These are phyloP conservation scores for Trametes meyenii DNA, from an alignment of 768 basidiomycete genomes.

Conservation along the genomic window DNA sequence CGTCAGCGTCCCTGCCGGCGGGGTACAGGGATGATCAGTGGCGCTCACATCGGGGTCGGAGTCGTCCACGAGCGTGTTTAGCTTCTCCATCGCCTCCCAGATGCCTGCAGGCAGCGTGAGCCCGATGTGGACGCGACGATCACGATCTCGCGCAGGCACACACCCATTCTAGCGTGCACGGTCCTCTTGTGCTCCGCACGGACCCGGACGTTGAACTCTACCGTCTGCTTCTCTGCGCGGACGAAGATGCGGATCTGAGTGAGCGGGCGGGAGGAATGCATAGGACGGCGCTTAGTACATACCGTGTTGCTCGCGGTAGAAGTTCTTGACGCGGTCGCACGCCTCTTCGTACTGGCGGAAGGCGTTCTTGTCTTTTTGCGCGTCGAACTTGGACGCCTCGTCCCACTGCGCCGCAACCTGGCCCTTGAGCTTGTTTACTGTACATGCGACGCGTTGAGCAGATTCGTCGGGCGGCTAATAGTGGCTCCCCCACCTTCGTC, in stretches of 20 bases:
- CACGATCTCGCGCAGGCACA: slow-evolving; percentile 8
- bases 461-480: background rate
- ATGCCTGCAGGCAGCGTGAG: slow-evolving; percentile 38
- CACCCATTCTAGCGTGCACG: slow-evolving; percentile 72
- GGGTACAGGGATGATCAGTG: background rate
- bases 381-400: slow-evolving; percentile 58
- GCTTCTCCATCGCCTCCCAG: slow-evolving; percentile 86
- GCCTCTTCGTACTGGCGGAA: slow-evolving; percentile 78
- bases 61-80: slow-evolving; percentile 87
- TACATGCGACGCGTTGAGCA: background rate
- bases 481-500: slow-evolving; percentile 44
- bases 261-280: background rate
- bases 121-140: background rate
- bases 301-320: slow-evolving; percentile 84
- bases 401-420: slow-evolving; percentile 47
- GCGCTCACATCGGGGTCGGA: slow-evolving; percentile 81
- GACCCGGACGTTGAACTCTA: slow-evolving; percentile 79
- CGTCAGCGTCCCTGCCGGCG: background rate
- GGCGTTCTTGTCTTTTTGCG: slow-evolving; percentile 61
- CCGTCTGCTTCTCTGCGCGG: slow-evolving; percentile 79
- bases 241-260: slow-evolving; percentile 4
- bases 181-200: slow-evolving; percentile 73
- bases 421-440: slow-evolving; percentile 73
- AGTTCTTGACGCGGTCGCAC: slow-evolving; percentile 75
- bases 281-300: slow-evolving; percentile 20